A percentile compares a stretch with the other conserved stretches of the same genome.
These are phyloP conservation scores for Cadophora sp. DNA, from an alignment of 2,329 filamentous ascomycete genomes.

Conservation along the genomic window DNA sequence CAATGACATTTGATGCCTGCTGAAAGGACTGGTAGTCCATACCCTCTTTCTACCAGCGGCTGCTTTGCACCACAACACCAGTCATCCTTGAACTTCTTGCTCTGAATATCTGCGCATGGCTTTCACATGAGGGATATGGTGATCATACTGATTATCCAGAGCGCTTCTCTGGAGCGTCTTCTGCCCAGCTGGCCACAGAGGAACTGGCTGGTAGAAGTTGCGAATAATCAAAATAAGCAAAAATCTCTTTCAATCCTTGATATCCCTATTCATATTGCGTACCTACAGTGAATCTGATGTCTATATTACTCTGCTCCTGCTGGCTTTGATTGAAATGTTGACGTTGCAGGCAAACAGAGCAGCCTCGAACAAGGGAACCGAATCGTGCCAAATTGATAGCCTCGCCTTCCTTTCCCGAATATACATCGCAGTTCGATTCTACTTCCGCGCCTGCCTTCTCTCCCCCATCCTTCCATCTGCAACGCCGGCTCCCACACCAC, in stretches of 20 bases:
- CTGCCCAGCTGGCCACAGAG: background rate
- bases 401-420: no score
- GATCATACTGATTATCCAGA: background rate
- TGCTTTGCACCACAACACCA: background rate
- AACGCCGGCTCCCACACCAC: background rate
- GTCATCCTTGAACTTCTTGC: background rate
- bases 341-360: background rate
- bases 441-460: background rate
- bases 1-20: background rate
- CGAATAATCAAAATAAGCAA: background rate
- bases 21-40: conserved; percentile 11
- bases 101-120: background rate
- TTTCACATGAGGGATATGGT: background rate
- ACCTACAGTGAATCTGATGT: background rate
- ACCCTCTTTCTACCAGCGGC: background rate
- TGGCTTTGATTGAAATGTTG: conserved; percentile 4
- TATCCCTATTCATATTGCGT: background rate
- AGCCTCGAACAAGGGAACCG: background rate
- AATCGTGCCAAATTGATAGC: no score
- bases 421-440: background rate
- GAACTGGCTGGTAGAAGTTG: background rate
- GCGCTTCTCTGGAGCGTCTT: background rate
- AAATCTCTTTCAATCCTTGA: background rate
- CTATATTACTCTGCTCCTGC: background rate
- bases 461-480: no score